Base-by-base conservation (phyloP, 805 yeast genomes). In the Sugiyamaella boreocaroliniensis region DNA sequence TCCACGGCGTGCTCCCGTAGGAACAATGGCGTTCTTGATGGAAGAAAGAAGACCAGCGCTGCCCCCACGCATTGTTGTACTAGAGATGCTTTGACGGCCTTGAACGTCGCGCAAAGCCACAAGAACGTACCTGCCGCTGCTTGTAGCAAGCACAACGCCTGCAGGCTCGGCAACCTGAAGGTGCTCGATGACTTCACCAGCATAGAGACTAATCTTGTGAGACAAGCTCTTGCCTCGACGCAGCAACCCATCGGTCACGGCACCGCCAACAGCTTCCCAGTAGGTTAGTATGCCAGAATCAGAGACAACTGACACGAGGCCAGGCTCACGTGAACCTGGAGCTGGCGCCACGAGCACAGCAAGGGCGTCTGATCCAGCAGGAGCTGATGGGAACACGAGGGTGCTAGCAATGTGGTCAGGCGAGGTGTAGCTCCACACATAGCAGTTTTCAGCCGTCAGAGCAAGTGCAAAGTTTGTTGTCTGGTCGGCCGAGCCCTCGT, bases 201-300 rank as follows among this genome's bases (percentile, higher is more conserved):
- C 66, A 1, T 71, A 61, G 5, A 83, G 69, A 43, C 72, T 75
- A 19, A 83, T 60, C 2, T 67, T 60, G 47, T 71, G 69, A 41
- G 63, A 68, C 6, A 64, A 61, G 10, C 71, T 73, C 46, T 64
- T 63, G 43, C 67, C 66, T 12, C 49, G 45, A 68, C 78, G 69
- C 47, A 82, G 71, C 29, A 83, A 66, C 32, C 86, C 82, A 58
- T 79, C 73, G 1, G 87, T 80, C 0, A 89, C 82, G 0, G 89
- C 86, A 54, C 79, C 79, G 56, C 80, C 83, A 11, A 88, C 80
- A 50, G 87, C 79, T 62, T 87, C 95, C 71, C 84, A 85, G 66
- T 83, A 89, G 22, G 77, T 76, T 47, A 86, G 67, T 16, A 67
- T 63, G 0, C 96, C 95, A 0, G 80, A 60, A 16, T 72, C 64